Percentiles rank a stretch among this genome's conserved stretches.
Conservation (phyloP, 2,329 filamentous ascomycete species). For the Diaporthe velutina region DNA sequence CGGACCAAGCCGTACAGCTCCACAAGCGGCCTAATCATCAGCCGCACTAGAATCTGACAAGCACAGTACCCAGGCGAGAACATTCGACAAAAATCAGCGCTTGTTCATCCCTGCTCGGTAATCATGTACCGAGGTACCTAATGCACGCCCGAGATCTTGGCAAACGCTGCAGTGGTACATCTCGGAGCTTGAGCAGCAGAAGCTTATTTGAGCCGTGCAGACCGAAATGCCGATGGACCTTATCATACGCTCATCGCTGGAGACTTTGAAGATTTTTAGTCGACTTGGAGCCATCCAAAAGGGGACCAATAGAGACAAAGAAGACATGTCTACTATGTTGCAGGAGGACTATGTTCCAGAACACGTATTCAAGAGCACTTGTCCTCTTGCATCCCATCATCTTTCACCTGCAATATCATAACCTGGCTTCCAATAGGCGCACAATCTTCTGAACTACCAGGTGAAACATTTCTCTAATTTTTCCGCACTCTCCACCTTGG, state of each 20-base stretch:
- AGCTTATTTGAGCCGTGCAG: conserved; percentile 16
- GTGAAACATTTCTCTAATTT: background rate
- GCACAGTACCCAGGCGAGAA: background rate
- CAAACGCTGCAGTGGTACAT: background rate
- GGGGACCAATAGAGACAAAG: no score
- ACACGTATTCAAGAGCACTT: no score
- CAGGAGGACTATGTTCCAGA: background rate
- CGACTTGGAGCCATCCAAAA: accelerated
- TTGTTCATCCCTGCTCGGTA: background rate
- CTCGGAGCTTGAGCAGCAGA: conserved; percentile 2
- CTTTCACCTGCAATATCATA: background rate
- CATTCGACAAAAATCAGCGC: background rate
- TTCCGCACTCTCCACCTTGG: background rate
- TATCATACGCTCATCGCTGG: background rate
- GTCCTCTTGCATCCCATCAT: background rate
- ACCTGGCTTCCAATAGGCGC: background rate
- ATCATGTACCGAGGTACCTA: conserved; percentile 1
- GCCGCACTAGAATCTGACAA: conserved; percentile 12
- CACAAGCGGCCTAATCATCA: conserved; percentile 14
- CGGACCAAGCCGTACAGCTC: background rate
- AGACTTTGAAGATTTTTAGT: background rate
- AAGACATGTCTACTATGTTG: background rate
- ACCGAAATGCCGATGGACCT: no score
- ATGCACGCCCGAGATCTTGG: conserved; percentile 1
- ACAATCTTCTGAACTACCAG: background rate